Evolutionary conservation across 345 rosid genomes (phyloP), one percentile per base, ranked within the genome.

Genomic region (Eucalyptus victrix): DNA sequence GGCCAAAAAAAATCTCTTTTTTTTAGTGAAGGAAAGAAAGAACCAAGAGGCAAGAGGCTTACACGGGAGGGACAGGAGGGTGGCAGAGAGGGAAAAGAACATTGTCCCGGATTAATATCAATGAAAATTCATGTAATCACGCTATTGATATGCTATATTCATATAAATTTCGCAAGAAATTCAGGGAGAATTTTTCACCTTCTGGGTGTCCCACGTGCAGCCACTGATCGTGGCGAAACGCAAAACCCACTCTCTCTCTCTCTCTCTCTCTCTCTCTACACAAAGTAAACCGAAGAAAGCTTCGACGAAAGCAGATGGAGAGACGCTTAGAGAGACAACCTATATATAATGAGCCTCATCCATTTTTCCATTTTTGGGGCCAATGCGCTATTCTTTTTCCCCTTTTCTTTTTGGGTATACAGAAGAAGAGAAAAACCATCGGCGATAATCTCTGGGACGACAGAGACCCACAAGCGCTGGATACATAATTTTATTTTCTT

Each of bases 201-300:
- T 93, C 94, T 87, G 94, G 92, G 91, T 86, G 49, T 91, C 92
- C 93, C 96, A 94, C 96, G 96, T 94, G 95, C 92, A 90, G 89
- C 94, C 93, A 92, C 88, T 89, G 95, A 94, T 93, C 92, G 94
- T 92, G 93, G 93, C 92, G 90, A 91, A 91, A 91, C 90, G 89
- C 93, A 91, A 91, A 91, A 58, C 86, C 80, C 18, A 56, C 37
- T 47, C 88, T 69, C 47, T 86, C 87, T 67, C 47, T 86, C 87
- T 56, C 90, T 89, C 89, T 88, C 89, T 87, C 87, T 67, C 90
- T 88, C 90, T 80, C 89, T 83, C 13, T n/a, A 62, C 80, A 86
- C 51, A 76, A 21, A 76, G 83, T 76, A 37, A 76, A 37, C 83
- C 12, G 45, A 76, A 76, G 83, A 76, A 34, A 76, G 9, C 26